Evolutionary conservation across 129 eudicot species (phyloP), one percentile per base, ranked within the genome.

Genomic region (Calendula officinalis): DNA sequence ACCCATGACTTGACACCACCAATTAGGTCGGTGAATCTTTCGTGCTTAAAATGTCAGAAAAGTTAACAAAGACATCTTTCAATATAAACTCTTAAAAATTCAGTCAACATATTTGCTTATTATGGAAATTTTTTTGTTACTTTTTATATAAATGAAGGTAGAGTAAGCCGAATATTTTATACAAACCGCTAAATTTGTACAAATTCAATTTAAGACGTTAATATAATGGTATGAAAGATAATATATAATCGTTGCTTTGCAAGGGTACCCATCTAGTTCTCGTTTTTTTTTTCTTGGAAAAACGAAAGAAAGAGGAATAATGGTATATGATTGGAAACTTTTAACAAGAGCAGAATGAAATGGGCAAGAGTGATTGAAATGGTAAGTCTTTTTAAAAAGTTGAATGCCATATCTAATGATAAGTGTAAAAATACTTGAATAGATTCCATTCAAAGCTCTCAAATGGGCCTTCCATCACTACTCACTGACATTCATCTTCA

Each of bases 1-100:
- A 62, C 77, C 77, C 77, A 71, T 62, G 77, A 71, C 64, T 71
- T 63, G 77, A 71, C 77, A 72, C 73, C 78, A 74, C 78, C 62
- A 17, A 65, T 22, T 15, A 4, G 40, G 44, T 45, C 59, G 43
- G 51, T 55, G 66, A 39, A 73, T 74, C 78, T 11, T 56, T 66
- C 57, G 54, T 50, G 33, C 32, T 46, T 22, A 62, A 36, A 56
- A 22, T 52, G 62, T 32, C 60, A 73, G 66, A 41, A 58, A 66
- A 56, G 61, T 39, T 66, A 54, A 39, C 16, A 47, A 66, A 48
- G 52, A 49, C 12, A 65, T 64, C 66, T 46, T 65, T 64, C 71
- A 48, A 60, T 17, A n/a, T 33, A 4, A 34, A 22, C 50, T 46
- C 64, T 73, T 54, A 22, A 22, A 22, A 22, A 22, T 22, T 22